phyloP scores from a whole-genome alignment of 495 filamentous ascomycete species.

The Penicillium herquei region DNA sequence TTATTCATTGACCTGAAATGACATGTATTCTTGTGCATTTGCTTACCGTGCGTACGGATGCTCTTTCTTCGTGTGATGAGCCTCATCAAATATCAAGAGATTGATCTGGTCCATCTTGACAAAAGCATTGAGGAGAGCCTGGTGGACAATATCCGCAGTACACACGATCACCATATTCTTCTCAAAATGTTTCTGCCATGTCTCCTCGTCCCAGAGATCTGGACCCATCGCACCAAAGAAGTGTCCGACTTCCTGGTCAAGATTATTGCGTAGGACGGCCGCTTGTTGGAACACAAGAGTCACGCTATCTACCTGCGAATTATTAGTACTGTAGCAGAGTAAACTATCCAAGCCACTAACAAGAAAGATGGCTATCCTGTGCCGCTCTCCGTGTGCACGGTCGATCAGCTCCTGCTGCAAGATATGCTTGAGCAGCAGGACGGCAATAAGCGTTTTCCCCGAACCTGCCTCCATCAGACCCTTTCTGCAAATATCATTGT shows the following conservation, averaged over 20 bases:
- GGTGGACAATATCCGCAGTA: slow-evolving; percentile 82
- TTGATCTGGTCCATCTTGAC: slow-evolving; percentile 84
- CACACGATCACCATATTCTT: slow-evolving; percentile 88
- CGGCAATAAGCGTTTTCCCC: slow-evolving; percentile 96
- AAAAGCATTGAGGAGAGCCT: slow-evolving; percentile 77
- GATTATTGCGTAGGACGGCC: slow-evolving; percentile 76
- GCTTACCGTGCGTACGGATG: slow-evolving; percentile 78
- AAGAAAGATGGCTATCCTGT: slow-evolving; percentile 79
- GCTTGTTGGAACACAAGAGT: slow-evolving; percentile 90
- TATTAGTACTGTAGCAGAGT: background rate
- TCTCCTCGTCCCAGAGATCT: slow-evolving; percentile 62
- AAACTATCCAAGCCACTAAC: slow-evolving; percentile 36
- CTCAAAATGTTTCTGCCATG: slow-evolving; percentile 66
- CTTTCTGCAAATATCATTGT: no score
- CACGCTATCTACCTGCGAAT: slow-evolving; percentile 72
- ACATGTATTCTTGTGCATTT: background rate
- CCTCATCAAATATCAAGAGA: slow-evolving; percentile 92
- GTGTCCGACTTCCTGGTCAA: slow-evolving; percentile 75
- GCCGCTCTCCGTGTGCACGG: slow-evolving; percentile 57
- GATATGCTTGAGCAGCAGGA: slow-evolving; percentile 75
- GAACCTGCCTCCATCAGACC: slow-evolving; percentile 55
- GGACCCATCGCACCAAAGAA: slow-evolving; percentile 73
- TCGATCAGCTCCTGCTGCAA: slow-evolving; percentile 76
- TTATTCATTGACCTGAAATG: background rate
- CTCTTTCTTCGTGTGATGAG: slow-evolving; percentile 93